Percentiles rank a stretch among this genome's conserved stretches.
Evolutionary conservation across 768 basidiomycete genomes (phyloP).

Genomic region (Tulasnella sp.): DNA sequence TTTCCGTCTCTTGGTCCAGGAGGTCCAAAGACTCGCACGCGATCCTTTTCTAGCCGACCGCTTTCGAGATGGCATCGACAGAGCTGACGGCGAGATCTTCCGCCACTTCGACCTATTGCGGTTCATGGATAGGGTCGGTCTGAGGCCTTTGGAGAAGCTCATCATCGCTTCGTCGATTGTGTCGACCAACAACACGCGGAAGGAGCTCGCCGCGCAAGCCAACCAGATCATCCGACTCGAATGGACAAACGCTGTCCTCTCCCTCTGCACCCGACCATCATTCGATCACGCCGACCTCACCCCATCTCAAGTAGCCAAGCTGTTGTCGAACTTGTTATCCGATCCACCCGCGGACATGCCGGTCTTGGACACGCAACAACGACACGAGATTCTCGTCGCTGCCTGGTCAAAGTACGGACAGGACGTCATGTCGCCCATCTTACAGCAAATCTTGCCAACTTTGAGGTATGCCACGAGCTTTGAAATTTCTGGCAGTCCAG

Average conservation of each 20-base stretch:
- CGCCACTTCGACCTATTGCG: slow-evolving; percentile 74
- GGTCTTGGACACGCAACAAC: slow-evolving; percentile 60
- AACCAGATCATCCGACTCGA: slow-evolving; percentile 60
- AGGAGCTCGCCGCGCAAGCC: slow-evolving; percentile 55
- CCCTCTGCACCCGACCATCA: slow-evolving; percentile 68
- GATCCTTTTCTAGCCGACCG: slow-evolving; percentile 87
- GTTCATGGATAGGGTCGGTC: slow-evolving; percentile 73
- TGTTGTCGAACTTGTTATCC: slow-evolving; percentile 72
- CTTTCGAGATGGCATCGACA: slow-evolving; percentile 84
- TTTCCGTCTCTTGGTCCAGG: slow-evolving; percentile 78
- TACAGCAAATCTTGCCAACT: slow-evolving; percentile 65
- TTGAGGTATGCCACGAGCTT: slow-evolving; percentile 49
- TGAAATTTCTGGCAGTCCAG: background rate
- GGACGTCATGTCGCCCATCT: slow-evolving; percentile 63
- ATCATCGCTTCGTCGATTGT: slow-evolving; percentile 69
- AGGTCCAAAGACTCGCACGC: slow-evolving; percentile 79
- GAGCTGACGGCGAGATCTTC: slow-evolving; percentile 76
- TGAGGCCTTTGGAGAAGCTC: slow-evolving; percentile 70
- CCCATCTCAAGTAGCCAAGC: slow-evolving; percentile 63
- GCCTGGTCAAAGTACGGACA: slow-evolving; percentile 73
- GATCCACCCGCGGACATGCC: slow-evolving; percentile 63
- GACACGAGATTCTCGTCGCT: slow-evolving; percentile 65
- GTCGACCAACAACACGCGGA: slow-evolving; percentile 47
- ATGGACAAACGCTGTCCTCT: slow-evolving; percentile 69
- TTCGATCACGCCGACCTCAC: slow-evolving; percentile 76